Evolutionary conservation across 208 protist genomes (phyloP).

Genomic region (Trypanosoma caninum): DNA sequence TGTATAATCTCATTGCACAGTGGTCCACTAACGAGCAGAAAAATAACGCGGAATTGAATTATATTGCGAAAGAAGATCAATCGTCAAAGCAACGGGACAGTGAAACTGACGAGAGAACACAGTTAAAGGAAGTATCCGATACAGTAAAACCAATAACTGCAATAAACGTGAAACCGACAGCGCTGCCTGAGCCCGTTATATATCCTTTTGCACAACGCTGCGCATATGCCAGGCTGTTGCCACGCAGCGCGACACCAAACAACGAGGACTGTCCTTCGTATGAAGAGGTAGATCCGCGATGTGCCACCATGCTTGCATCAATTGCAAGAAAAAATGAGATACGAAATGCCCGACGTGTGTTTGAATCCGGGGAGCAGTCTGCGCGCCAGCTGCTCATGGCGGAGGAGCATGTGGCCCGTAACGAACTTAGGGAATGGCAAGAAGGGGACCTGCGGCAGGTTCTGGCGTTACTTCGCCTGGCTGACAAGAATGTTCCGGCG

Average conservation of each 20-base stretch:
- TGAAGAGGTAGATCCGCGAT: background rate
- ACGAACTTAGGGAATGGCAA: conserved; percentile 14
- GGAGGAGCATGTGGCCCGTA: conserved; percentile 18
- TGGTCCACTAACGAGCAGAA: background rate
- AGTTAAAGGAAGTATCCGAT: no score
- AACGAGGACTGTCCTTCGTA: background rate
- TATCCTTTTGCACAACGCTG: conserved; percentile 20
- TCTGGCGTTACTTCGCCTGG: conserved; percentile 15
- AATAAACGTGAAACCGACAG: no score
- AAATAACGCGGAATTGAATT: background rate
- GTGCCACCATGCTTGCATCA: background rate
- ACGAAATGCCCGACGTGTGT: background rate
- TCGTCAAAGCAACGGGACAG: background rate
- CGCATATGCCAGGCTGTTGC: conserved; percentile 1
- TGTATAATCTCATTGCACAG: conserved; percentile 22
- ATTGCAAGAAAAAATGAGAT: background rate
- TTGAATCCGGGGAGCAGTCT: conserved; percentile 6
- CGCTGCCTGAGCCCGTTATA: background rate
- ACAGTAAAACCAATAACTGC: no score
- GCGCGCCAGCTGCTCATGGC: conserved; percentile 12
- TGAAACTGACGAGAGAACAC: background rate
- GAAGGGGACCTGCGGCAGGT: conserved; percentile 4
- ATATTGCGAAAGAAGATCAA: background rate
- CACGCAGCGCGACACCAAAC: background rate
- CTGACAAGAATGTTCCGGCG: conserved; percentile 13